Conservation (phyloP, 345 rosid species). For the Salix arbutifolia region DNA sequence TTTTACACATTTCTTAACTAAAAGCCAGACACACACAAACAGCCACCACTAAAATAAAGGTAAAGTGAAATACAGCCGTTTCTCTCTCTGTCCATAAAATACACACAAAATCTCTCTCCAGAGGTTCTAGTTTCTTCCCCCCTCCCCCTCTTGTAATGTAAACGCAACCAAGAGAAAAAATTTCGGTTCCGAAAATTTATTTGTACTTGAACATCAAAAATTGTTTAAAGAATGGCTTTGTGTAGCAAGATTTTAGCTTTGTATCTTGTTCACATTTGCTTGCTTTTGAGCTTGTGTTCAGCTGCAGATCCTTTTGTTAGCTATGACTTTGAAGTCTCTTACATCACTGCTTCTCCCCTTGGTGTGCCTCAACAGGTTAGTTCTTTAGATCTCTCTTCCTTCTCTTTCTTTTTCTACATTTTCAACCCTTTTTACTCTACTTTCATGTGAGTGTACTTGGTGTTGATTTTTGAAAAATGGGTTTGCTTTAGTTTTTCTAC, state of each 20-base stretch:
- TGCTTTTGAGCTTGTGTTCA: slow-evolving; percentile 42
- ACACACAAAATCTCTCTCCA: not conserved
- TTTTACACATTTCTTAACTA: not conserved
- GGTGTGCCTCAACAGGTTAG: slow-evolving; percentile 91
- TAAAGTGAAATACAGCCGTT: slow-evolving; percentile 29
- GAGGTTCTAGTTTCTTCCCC: slow-evolving; percentile 15
- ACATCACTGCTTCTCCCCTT: slow-evolving; percentile 93
- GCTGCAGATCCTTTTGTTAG: slow-evolving; percentile 71
- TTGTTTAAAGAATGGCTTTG: slow-evolving; percentile 44
- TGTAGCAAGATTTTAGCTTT: slow-evolving; percentile 33
- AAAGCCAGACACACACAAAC: not conserved
- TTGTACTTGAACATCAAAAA: not conserved
- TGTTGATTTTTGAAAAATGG: slow-evolving; percentile 16
- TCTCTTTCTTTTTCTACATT: slow-evolving; percentile 6
- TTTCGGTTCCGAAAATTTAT: slow-evolving; percentile 9
- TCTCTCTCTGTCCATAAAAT: not conserved
- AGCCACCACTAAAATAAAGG: not conserved
- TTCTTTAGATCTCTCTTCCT: slow-evolving; percentile 31
- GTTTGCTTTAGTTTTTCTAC: slow-evolving; percentile 22
- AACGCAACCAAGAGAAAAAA: slow-evolving; percentile 12
- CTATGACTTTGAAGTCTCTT: slow-evolving; percentile 75
- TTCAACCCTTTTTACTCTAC: not conserved
- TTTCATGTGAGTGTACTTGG: slow-evolving; percentile 16
- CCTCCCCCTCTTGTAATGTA: slow-evolving; percentile 35
- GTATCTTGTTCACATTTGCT: slow-evolving; percentile 50